Evolutionary conservation across 352 stramenopile species (phyloP).

Genomic region (Pythium scleroteichum): DNA sequence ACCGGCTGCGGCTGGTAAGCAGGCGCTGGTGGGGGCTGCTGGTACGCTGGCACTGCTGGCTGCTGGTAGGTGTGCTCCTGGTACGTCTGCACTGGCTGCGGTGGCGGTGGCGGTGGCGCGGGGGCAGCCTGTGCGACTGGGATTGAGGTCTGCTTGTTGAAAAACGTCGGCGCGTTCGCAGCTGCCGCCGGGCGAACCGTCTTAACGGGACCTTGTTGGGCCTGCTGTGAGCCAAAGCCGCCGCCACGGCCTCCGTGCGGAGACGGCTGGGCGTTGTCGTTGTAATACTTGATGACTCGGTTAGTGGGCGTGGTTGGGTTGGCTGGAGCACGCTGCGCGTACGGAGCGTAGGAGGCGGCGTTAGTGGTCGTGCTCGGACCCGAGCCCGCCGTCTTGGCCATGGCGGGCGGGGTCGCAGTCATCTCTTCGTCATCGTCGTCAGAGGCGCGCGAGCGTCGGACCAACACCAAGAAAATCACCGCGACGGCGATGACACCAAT

Average conservation of each 20-base stretch:
- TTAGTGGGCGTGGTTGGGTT: conserved; percentile 30
- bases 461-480: conserved; percentile 76
- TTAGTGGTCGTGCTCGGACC: conserved; percentile 24
- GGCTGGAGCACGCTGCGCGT: conserved; percentile 20
- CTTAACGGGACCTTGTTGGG: conserved; percentile 18
- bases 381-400: conserved; percentile 4
- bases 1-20: conserved; percentile 7
- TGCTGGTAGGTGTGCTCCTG: conserved; percentile 11
- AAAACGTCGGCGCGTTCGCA: conserved; percentile 27
- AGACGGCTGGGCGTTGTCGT: conserved; percentile 28
- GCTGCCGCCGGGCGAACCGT: conserved; percentile 25
- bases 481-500: conserved; percentile 81
- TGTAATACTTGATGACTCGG: conserved; percentile 30
- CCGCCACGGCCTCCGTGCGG: conserved; percentile 15
- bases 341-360: conserved; percentile 23
- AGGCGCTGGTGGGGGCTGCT: neutral
- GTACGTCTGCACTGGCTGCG: neutral
- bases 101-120: neutral
- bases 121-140: conserved; percentile 6
- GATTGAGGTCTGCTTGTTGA: conserved; percentile 12
- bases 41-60: neutral
- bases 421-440: conserved; percentile 60
- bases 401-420: conserved; percentile 11
- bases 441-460: conserved; percentile 65
- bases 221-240: conserved; percentile 11